Evolutionary conservation across 805 yeast genomes (phyloP).

Genomic region (Yarrowia sp.): DNA sequence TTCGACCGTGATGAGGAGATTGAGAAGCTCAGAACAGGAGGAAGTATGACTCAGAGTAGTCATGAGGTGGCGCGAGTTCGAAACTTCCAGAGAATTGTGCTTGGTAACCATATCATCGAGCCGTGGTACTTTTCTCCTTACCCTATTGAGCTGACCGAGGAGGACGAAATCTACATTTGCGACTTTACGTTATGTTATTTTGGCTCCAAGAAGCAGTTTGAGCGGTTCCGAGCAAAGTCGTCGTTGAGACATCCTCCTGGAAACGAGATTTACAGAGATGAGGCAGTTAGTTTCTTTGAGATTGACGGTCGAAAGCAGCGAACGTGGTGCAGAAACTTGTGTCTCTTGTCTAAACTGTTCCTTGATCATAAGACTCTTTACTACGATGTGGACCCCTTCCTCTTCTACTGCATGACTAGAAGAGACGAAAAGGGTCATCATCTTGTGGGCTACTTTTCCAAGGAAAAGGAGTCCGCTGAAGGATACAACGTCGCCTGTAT

Average conservation of each 20-base stretch:
- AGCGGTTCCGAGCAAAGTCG: conserved; percentile 83
- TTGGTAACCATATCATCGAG: conserved; percentile 90
- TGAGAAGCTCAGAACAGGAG: conserved; percentile 87
- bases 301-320: conserved; percentile 95
- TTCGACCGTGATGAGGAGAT: conserved; percentile 88
- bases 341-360: conserved; percentile 84
- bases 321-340: conserved; percentile 95
- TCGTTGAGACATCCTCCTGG: conserved; percentile 97
- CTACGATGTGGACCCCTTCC: conserved; percentile 96
- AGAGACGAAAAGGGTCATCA: conserved; percentile 91
- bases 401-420: conserved; percentile 93
- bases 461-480: conserved; percentile 95
- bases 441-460: conserved; percentile 92
- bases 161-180: conserved; percentile 84
- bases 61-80: conserved; percentile 88
- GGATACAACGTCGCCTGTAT: conserved; percentile 96
- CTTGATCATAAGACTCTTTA: conserved; percentile 94
- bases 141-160: conserved; percentile 91
- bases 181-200: conserved; percentile 88
- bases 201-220: conserved; percentile 86
- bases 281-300: conserved; percentile 89
- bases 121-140: conserved; percentile 99
- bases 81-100: conserved; percentile 70
- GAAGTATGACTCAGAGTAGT: conserved; percentile 90
- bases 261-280: conserved; percentile 93